phyloP scores from a whole-genome alignment of 805 yeast genomes.

The Lipomyces kockii region DNA sequence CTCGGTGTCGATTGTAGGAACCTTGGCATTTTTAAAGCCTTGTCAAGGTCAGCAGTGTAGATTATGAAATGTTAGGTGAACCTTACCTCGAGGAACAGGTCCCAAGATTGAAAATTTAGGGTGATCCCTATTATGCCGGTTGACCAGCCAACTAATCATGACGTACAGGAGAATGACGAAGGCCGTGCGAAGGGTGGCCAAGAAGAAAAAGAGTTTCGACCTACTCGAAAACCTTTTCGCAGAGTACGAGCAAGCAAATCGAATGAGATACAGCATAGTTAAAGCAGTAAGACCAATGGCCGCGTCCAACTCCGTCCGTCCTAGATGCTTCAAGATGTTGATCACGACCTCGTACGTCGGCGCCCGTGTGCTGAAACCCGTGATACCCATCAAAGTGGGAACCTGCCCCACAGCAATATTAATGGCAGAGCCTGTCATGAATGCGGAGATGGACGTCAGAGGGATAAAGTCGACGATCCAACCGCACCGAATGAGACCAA shows the following conservation, averaged over 20 bases:
- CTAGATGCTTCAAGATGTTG: not conserved
- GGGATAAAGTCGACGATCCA: not conserved
- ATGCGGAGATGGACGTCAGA: not conserved
- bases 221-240: not conserved
- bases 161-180: slow-evolving; percentile 1
- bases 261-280: not conserved
- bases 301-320: not conserved
- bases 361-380: not conserved
- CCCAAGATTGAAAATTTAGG: not conserved
- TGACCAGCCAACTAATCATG: not conserved
- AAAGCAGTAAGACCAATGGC: not conserved
- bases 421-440: not conserved
- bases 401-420: not conserved
- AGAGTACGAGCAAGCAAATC: not conserved
- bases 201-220: not conserved
- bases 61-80: not conserved
- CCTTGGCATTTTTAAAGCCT: not conserved
- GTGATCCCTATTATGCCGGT: not conserved
- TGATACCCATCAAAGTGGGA: not conserved
- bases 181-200: not conserved
- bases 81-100: not conserved
- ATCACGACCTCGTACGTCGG: not conserved
- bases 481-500: not conserved
- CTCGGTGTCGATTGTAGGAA: not conserved
- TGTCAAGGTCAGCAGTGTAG: not conserved